Percentiles rank a stretch among this genome's conserved stretches.
These are phyloP conservation scores for Gossypium gossypioides DNA, from an alignment of 441 rosid genomes.

Conservation along the genomic window DNA sequence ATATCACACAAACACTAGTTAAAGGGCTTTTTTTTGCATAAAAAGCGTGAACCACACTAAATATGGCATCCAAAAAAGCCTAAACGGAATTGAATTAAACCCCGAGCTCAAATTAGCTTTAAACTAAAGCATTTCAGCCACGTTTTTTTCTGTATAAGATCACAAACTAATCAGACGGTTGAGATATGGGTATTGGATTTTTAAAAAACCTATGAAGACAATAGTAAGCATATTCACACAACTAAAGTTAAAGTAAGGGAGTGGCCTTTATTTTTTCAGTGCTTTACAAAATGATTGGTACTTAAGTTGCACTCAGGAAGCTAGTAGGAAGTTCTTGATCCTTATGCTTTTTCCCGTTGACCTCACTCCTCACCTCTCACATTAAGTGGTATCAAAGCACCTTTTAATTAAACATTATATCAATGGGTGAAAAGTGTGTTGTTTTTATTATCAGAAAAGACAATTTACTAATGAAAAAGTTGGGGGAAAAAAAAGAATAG, in stretches of 20 bases:
- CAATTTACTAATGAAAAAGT: constrained; percentile 8
- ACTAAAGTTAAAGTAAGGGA: constrained; percentile 13
- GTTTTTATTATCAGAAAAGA: constrained; percentile 21
- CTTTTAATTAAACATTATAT: constrained; percentile 4
- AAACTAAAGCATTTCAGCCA: constrained; percentile 5
- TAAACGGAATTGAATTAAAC: neutral
- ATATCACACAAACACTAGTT: too few relatives aligned
- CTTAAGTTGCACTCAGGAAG: constrained; percentile 24
- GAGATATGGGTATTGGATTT: constrained; percentile 5
- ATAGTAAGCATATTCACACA: constrained; percentile 19
- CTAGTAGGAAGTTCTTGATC: constrained; percentile 14
- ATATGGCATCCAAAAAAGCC: neutral
- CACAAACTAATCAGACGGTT: constrained; percentile 2
- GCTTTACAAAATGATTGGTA: constrained; percentile 20
- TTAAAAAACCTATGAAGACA: neutral
- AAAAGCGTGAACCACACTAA: too few relatives aligned
- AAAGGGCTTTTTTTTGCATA: too few relatives aligned
- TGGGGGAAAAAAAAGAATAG: neutral
- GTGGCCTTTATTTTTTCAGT: constrained; percentile 6
- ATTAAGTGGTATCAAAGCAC: constrained; percentile 8
- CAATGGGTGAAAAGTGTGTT: constrained; percentile 18
- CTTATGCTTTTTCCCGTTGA: constrained; percentile 24
- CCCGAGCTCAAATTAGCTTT: neutral
- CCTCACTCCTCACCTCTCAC: constrained; percentile 29
- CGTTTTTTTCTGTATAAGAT: neutral